These are phyloP conservation scores for Rosellinia necatrix DNA, from an alignment of 2,329 filamentous ascomycete species.

Conservation along the genomic window DNA sequence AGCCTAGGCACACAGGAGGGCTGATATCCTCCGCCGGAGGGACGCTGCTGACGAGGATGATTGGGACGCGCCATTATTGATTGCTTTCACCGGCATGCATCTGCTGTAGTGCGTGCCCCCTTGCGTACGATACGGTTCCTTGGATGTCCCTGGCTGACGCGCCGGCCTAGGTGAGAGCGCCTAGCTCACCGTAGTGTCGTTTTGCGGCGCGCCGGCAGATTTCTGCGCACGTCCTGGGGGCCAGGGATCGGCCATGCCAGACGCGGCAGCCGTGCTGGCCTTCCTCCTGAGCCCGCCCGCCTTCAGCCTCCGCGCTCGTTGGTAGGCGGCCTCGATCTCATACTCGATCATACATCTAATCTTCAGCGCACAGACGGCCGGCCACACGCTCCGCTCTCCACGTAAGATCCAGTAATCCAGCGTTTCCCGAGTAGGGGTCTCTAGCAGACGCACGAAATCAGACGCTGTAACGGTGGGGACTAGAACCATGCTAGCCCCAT, in stretches of 20 bases:
- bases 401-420: constrained; percentile 84
- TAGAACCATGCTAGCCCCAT: constrained; percentile 77
- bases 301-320: constrained; percentile 70
- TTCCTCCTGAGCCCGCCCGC: constrained; percentile 56
- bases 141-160: not conserved
- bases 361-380: constrained; percentile 79
- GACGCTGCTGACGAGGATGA: too few species aligned
- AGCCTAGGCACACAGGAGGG: too few species aligned
- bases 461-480: constrained; percentile 75
- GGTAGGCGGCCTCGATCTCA: constrained; percentile 84
- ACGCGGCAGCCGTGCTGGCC: constrained; percentile 35
- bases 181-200: constrained; percentile 11
- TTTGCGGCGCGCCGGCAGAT: not conserved
- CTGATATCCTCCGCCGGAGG: too few species aligned
- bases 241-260: constrained; percentile 13
- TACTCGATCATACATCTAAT: constrained; percentile 85
- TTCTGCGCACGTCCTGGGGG: constrained; percentile 9
- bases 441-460: constrained; percentile 80
- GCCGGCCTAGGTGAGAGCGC: not conserved
- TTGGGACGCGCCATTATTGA: too few species aligned
- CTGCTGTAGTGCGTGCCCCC: too few species aligned
- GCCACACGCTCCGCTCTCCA: constrained; percentile 90
- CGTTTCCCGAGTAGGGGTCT: constrained; percentile 76
- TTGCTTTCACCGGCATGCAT: too few species aligned
- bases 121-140: not conserved